Evolutionary conservation across 2,329 filamentous ascomycete genomes (phyloP), one percentile per base, ranked within the genome.

Genomic region (Penicillium sp.): DNA sequence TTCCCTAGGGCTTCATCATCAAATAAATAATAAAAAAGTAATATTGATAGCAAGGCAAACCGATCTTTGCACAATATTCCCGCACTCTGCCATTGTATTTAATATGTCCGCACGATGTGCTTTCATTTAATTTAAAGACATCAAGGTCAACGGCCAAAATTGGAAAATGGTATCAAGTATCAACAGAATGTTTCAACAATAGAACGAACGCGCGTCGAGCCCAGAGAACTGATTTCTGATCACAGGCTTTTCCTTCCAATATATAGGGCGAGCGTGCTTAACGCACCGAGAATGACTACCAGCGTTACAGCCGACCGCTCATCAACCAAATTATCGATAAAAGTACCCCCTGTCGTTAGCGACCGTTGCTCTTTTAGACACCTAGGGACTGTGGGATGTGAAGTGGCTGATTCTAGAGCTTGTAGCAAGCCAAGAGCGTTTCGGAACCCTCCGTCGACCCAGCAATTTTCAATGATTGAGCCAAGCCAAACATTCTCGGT

Each of bases 391-490:
- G 45, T n/a, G 16, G 46, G 16, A 40, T 11, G 26, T 40, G 40
- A 23, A 16, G 10, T 27, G 11, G 26, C 11, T 23, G 36, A 48
- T 16, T 48, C 46, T n/a, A 48, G 16, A 13, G 51, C 52, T 23
- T 35, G 51, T 14, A 52, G 16, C 8, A 55, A 27, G 35, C 44
- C 42, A 23, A 40, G 47, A 23, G 50, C 56, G 27, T 18, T 49
- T 6, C 34, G 39, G 53, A 58, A 56, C 14, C 30, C 19, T 19
- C 55, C 56, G 35, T 62, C 19, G 10, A 40, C 26, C 63, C 67
- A 69, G 39, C 66, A 69, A 45, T 54, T 59, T 46, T 67, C 65
- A 53, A 70, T 67, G 7, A 69, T 59, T 13, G 13, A 32, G 49
- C 61, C 63, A 45, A 70, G 61, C 63, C 64, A 67, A 34, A 68